Base-by-base conservation (phyloP, 2,329 filamentous ascomycete genomes). In the Fusarium sp. region DNA sequence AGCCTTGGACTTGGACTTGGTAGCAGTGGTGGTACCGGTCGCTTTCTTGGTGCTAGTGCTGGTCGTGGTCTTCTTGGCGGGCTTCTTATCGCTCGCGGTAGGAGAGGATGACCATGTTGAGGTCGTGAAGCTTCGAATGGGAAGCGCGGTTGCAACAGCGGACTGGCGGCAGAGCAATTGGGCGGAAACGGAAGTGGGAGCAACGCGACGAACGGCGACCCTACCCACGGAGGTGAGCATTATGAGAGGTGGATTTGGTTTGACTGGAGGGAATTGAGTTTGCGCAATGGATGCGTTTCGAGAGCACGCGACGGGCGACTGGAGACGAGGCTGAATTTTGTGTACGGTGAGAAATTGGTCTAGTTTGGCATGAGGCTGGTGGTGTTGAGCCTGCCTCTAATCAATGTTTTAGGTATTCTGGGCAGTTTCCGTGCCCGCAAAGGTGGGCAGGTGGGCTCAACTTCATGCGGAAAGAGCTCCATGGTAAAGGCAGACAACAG, bases 201-300 rank as follows among this genome's bases (percentile, higher is more conserved):
- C 68, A 74, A 77, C 72, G 70, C 81, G 82, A 75, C 77, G 78
- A 64, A 78, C 76, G 57, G 80, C 80, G 56, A 77, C 79, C 68
- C 82, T 79, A 68, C 80, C 79, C 68, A 84, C 75, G 30, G 79
- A 77, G 54, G 79, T 81, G 66, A 85, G 75, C 84, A 86, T 86
- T 61, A 63, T 73, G 30, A 63, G 40, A 30, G 22, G 34, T 18
- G 38, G 38, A 16, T 44, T 25, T 20, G 15, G 25, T 40, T 44
- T 51, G 7, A 27, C 30, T 38, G 22, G 25, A 29, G 32, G 16
- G 16, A 32, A 42, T 44, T 45, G 46, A 51, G 32, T 32, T 30
- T 43, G 49, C 50, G 43, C 46, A 38, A 27, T 16, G 14, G 30
- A 32, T 56, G 34, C n/a, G 32, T 15, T 18, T 18, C 20, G 27